Evolutionary conservation across 805 yeast species (phyloP), one percentile per base, ranked within the genome.

Genomic region (Pachysolen tannophilus): DNA sequence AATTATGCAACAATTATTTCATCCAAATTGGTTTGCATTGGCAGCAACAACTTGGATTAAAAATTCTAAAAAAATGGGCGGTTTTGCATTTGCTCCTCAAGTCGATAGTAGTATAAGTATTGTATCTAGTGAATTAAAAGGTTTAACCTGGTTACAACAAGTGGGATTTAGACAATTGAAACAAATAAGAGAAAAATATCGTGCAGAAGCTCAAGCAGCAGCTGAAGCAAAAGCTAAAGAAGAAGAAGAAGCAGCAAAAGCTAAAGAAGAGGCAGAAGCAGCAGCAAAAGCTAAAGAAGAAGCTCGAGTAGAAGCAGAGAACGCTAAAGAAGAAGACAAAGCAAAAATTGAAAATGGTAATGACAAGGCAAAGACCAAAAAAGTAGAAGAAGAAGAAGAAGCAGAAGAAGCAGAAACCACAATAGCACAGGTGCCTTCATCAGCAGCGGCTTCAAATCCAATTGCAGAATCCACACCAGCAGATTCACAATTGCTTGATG

Each of bases 31-130:
- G 81, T 68, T 69, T 40, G 69, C 76, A 5, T 53, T 82, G 33
- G 78, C 86, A 8, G 65, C 78, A 4, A 68, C 84, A 2, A 67
- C 67, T 31, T 82, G 90, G 88, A 55, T 82, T 16, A 67, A 69
- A 34, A 68, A 52, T 32, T 20, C 66, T 38, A 67, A 63, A 27
- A 64, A 64, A 10, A 64, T 60, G 35, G 61, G 51, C n/a, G 53
- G 60, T 20, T 60, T 67, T 31, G 63, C 75, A 10, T 82, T 80
- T 64, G 84, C 85, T 0, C 92, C 92, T 4, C 52, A 69, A 8
- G 58, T 66, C 28, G 86, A 79, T 50, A 81, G 79, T 43, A 66
- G 68, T 25, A 69, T 68, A 14, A 64, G 77, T 6, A 71, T 76
- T 3, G 52, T 78, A 9, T 66, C 72, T 19, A 66, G 69, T 11